Conservation (phyloP, 768 basidiomycete species). For the Boletus rubescentipes region DNA sequence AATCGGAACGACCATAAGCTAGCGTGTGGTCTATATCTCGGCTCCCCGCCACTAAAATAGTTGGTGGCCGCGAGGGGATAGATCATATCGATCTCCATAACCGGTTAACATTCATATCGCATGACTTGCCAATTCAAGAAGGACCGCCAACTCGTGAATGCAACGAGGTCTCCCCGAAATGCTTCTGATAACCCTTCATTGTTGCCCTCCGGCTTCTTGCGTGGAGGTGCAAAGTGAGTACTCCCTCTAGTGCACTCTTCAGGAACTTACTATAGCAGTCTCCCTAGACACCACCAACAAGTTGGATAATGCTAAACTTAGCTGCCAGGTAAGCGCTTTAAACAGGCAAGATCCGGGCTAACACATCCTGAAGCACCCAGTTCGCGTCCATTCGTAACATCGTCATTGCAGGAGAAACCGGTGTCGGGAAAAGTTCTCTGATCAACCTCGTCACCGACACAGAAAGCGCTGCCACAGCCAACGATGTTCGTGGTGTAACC, state of each 20-base stretch:
- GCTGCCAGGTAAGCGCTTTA: constrained; percentile 2
- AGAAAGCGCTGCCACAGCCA: constrained; percentile 22
- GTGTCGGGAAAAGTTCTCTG: constrained; percentile 32
- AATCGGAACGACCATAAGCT: neutral
- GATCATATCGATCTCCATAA: constrained; percentile 20
- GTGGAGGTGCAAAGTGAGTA: constrained; percentile 4
- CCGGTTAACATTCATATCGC: constrained; percentile 3
- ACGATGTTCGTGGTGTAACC: constrained; percentile 26
- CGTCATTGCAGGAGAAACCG: constrained; percentile 29
- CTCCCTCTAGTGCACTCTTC: neutral
- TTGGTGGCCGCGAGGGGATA: constrained; percentile 5
- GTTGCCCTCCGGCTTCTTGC: neutral
- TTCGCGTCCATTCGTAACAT: constrained; percentile 27
- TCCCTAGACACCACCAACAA: neutral
- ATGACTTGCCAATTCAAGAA: constrained; percentile 25
- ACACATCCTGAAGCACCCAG: constrained; percentile 6
- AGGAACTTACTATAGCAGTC: neutral
- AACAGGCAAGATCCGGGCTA: neutral
- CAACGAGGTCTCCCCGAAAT: constrained; percentile 21
- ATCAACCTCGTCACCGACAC: constrained; percentile 29
- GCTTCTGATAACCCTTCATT: constrained; percentile 9
- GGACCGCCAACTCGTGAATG: constrained; percentile 13
- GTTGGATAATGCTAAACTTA: constrained; percentile 6
- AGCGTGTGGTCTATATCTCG: neutral
- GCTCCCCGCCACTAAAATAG: constrained; percentile 1